phyloP scores from a whole-genome alignment of 352 stramenopile genomes.

The Phytophthora pseudosyringae region DNA sequence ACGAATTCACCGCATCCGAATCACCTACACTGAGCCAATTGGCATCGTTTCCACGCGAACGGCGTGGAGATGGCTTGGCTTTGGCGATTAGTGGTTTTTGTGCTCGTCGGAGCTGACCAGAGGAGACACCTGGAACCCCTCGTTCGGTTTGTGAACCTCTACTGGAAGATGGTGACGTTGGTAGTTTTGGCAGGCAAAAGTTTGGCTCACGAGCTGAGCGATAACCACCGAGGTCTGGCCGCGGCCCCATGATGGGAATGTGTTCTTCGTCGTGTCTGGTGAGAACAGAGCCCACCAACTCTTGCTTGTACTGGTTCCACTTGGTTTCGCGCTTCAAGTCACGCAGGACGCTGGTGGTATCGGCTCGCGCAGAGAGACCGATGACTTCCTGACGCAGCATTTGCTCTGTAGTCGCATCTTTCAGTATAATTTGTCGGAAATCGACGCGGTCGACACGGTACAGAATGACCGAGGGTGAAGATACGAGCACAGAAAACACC shows the following conservation, averaged over 20 bases:
- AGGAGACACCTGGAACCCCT: constrained; percentile 30
- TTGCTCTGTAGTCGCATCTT: constrained; percentile 57
- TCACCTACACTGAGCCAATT: constrained; percentile 47
- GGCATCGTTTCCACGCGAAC: constrained; percentile 17
- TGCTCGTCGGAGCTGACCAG: constrained; percentile 19
- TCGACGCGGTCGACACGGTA: constrained; percentile 76
- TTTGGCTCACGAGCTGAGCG: constrained; percentile 33
- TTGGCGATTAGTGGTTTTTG: constrained; percentile 39
- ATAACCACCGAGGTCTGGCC: constrained; percentile 30
- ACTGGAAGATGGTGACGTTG: constrained; percentile 10
- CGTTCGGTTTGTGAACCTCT: constrained; percentile 19
- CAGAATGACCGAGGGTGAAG: constrained; percentile 60
- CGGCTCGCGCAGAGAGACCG: constrained; percentile 45
- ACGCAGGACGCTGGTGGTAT: constrained; percentile 45
- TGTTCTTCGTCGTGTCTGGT: constrained; percentile 48
- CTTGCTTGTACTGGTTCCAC: constrained; percentile 63
- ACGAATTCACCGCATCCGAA: constrained; percentile 4
- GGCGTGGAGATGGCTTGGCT: constrained; percentile 20
- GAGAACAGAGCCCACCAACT: constrained; percentile 46
- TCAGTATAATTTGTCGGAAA: constrained; percentile 69
- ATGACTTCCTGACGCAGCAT: constrained; percentile 50
- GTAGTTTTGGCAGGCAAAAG: constrained; percentile 27
- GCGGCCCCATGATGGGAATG: constrained; percentile 46
- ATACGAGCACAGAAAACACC: constrained; percentile 65
- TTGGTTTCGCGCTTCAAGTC: constrained; percentile 55